Conservation (phyloP, 2,329 filamentous ascomycete genomes). For the Phoma sp. region DNA sequence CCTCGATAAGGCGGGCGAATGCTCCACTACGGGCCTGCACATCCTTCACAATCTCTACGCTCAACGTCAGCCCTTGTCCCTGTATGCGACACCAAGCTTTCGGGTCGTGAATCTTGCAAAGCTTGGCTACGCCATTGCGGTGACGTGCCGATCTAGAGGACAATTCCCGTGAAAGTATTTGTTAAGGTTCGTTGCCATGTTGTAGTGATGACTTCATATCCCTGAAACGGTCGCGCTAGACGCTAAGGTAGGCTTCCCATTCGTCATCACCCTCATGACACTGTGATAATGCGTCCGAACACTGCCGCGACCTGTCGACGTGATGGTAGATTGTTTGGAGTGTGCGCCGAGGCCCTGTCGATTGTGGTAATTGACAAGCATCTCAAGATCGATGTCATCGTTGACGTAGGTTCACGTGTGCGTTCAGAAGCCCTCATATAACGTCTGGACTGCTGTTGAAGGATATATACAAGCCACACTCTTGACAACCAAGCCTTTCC, state of each 20-base stretch:
- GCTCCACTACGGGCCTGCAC: background rate
- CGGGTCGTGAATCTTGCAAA: background rate
- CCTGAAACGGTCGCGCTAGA: background rate
- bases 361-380: background rate
- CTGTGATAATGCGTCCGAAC: conserved; percentile 1
- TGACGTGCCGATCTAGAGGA: background rate
- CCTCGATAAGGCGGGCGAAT: background rate
- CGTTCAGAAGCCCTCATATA: background rate
- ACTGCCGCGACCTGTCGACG: background rate
- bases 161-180: background rate
- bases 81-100: conserved; percentile 11
- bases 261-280: background rate
- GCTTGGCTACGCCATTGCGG: conserved; percentile 8
- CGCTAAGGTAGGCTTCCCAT: background rate
- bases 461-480: background rate
- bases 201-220: conserved; percentile 14
- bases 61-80: background rate
- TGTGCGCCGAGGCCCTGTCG: conserved; percentile 2
- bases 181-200: conserved; percentile 1
- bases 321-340: background rate
- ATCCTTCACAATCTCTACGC: no score
- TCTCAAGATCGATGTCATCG: conserved; percentile 10
- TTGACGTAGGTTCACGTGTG: conserved; percentile 1
- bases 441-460: background rate
- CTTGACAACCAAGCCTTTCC: background rate